Conservation (phyloP, 768 basidiomycete species). For the Cystofilobasidium ferigula region DNA sequence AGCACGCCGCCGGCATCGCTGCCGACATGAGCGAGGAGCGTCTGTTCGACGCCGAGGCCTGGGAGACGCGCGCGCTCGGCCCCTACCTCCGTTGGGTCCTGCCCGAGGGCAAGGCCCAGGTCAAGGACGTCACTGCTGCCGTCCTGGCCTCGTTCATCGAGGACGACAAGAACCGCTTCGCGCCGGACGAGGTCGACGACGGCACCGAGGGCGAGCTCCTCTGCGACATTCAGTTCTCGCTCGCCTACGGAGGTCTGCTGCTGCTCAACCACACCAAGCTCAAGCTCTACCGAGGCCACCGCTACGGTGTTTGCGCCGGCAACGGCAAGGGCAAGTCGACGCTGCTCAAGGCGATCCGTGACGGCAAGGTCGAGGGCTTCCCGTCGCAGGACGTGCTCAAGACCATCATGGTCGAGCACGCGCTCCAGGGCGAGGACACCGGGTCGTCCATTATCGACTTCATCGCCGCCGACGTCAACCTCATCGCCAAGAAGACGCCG, state of each 20-base stretch:
- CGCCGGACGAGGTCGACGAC: conserved; percentile 41
- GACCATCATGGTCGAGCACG: conserved; percentile 94
- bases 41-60: conserved; percentile 45
- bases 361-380: conserved; percentile 89
- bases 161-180: conserved; percentile 50
- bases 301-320: conserved; percentile 91
- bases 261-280: conserved; percentile 88
- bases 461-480: conserved; percentile 65
- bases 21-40: conserved; percentile 59
- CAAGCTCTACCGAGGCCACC: conserved; percentile 73
- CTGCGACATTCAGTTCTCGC: conserved; percentile 85
- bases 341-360: conserved; percentile 85
- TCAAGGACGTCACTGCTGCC: conserved; percentile 46
- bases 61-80: conserved; percentile 52
- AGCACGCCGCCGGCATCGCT: conserved; percentile 62
- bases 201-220: conserved; percentile 72
- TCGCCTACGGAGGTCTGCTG: conserved; percentile 88
- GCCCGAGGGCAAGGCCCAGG: conserved; percentile 34
- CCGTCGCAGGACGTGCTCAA: conserved; percentile 75
- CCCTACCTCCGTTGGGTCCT: conserved; percentile 57
- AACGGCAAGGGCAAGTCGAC: conserved; percentile 96
- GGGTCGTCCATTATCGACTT: conserved; percentile 76
- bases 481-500: conserved; percentile 46
- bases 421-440: conserved; percentile 81
- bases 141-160: conserved; percentile 63